Percentiles rank a stretch among this genome's conserved stretches.
Conservation (phyloP, 2,329 filamentous ascomycete genomes). For the Talaromyces sp. region DNA sequence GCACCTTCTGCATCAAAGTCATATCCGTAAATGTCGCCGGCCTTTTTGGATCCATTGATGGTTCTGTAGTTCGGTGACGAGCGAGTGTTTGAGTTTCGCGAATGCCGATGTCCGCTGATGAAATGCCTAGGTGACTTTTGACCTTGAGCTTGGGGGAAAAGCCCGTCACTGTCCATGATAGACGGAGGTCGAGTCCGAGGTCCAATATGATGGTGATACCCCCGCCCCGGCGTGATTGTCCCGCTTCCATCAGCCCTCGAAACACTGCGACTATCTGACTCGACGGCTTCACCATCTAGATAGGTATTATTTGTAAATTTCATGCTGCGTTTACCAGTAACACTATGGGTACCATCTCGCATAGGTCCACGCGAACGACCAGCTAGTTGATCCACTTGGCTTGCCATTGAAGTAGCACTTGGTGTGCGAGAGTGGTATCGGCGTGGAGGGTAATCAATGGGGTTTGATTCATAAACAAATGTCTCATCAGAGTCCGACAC, state of each 20-base stretch:
- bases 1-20: conserved; percentile 82
- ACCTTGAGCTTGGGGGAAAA: conserved; percentile 66
- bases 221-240: conserved; percentile 58
- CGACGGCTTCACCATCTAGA: conserved; percentile 67
- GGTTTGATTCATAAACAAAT: conserved; percentile 98
- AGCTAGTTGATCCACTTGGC: conserved; percentile 50
- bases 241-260: conserved; percentile 62
- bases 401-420: conserved; percentile 77
- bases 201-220: conserved; percentile 67
- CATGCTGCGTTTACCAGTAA: conserved; percentile 86
- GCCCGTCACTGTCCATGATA: conserved; percentile 75
- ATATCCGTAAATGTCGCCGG: conserved; percentile 68
- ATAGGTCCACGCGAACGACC: conserved; percentile 65
- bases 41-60: conserved; percentile 54
- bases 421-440: conserved; percentile 93
- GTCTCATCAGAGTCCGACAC: conserved; percentile 98
- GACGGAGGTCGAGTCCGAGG: conserved; percentile 76
- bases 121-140: conserved; percentile 63
- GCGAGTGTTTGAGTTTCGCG: conserved; percentile 71
- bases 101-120: conserved; percentile 61
- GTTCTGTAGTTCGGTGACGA: conserved; percentile 54
- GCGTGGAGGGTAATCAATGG: conserved; percentile 63
- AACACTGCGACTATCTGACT: conserved; percentile 64
- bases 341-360: conserved; percentile 64
- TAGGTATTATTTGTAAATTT: conserved; percentile 87